Evolutionary conservation across 345 rosid species (phyloP).

Genomic region (Carallia pectinifolia): DNA sequence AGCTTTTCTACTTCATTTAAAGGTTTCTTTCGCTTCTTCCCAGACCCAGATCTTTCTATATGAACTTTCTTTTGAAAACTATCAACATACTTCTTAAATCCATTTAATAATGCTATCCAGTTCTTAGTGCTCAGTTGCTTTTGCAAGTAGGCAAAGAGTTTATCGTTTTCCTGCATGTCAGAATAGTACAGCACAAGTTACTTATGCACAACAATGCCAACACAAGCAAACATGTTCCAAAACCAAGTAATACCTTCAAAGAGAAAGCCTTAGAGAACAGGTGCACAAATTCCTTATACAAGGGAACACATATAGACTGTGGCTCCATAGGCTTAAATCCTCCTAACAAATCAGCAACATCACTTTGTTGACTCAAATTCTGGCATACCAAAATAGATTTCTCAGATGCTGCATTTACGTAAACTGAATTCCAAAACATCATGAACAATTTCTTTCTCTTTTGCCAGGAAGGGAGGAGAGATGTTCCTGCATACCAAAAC

Average conservation of each 20-base stretch:
- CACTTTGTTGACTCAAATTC: constrained; percentile 99
- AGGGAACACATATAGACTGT: constrained; percentile 56
- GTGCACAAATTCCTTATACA: constrained; percentile 65
- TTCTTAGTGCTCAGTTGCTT: constrained; percentile 43
- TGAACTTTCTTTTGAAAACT: constrained; percentile 21
- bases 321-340: constrained; percentile 94
- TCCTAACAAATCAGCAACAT: constrained; percentile 87
- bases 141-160: constrained; percentile 41
- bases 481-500: constrained; percentile 59
- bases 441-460: neutral
- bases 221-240: neutral
- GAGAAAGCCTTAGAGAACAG: constrained; percentile 54
- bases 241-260: constrained; percentile 42
- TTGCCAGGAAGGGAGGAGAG: neutral
- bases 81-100: constrained; percentile 44
- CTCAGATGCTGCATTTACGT: neutral
- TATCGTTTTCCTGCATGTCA: constrained; percentile 47
- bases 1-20: constrained; percentile 40
- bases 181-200: constrained; percentile 26
- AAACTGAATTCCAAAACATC: neutral
- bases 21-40: constrained; percentile 69
- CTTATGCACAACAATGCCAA: constrained; percentile 14
- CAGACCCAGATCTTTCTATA: constrained; percentile 31
- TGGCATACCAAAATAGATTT: constrained; percentile 31
- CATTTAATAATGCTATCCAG: constrained; percentile 55